Base-by-base conservation (phyloP, 495 filamentous ascomycete genomes). In the Platismatia glauca region DNA sequence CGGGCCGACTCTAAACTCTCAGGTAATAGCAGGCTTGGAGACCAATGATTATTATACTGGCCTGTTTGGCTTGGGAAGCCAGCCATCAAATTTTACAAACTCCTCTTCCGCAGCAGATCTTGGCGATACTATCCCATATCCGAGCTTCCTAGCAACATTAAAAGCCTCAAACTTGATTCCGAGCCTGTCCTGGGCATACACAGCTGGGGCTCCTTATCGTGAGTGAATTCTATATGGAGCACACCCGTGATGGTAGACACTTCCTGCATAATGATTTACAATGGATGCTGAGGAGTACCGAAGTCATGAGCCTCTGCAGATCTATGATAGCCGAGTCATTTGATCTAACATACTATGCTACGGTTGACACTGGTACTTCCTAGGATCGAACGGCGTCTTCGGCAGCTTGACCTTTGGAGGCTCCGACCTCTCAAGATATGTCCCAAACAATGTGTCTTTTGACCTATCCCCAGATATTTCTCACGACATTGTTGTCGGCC, bases 161-260 rank as follows among this genome's bases (percentile, higher is more conserved):
- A 77, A 73, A 61, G 70, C 72, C 39, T 67, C 78, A 29, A 72
- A 73, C 9, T 59, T 69, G n/a, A 81, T 83, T 7, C 76, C 79
- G 11, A 82, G 81, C 62, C 62, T 79, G 31, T 78, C 78, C n/a
- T 85, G 75, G 73, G 78, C 77, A 50, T 84, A 83, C 68, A 84
- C 82, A 13, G 82, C 81, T n/a, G 82, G 82, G 35, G 80, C 80
- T 18, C 68, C 70, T 38, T 84, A 84, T 61, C 75, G 76, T 61
- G 65, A 78, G 31, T 76, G 37, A 0, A 2, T 44, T 44, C 22
- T n/a, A 6, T 44, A 20, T 37, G 11, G 20, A 18, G 41, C 41
- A 29, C 44, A 31, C 24, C 24, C 24, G 1, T 4, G 9, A 4
- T 7, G 18, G 31, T 31, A 22, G 15, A 24, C 24, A 29, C n/a